Evolutionary conservation across 805 yeast species (phyloP), one percentile per base, ranked within the genome.

Genomic region (Lachancea thermotolerans): DNA sequence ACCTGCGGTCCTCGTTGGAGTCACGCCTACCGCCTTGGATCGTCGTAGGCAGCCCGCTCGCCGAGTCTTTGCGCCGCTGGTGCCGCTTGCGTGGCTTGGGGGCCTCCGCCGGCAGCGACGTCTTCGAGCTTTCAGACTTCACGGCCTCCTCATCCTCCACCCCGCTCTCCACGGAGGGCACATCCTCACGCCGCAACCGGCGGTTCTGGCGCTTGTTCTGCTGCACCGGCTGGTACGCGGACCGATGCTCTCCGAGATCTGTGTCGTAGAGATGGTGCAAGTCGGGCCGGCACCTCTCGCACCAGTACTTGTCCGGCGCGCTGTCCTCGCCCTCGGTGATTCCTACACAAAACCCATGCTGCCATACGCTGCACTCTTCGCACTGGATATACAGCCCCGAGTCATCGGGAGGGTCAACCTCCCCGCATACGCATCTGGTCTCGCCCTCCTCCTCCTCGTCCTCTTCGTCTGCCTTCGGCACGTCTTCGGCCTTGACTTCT

Each of bases 291-390:
- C 99, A 91, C 52, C 68, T 66, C 62, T 91, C 99, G 71, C 99
- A 91, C 86, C 90, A 88, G 65, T 93, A 91, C 64, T 86, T 86
- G 46, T 91, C 97, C 3, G 97, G 96, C 1, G 88, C 86, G 41
- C 78, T 82, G 11, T 77, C 79, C 49, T 81, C 87, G 6, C 59
- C 65, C 41, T 78, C 79, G 44, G 72, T 72, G 47, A 91, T 79
- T 1, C 96, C 95, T 32, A 91, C 96, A 70, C 99, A 91, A 66
- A 73, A 87, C 1, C 97, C 98, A 63, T 91, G 99, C 65, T 91
- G 99, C 99, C 99, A 91, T 7, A 84, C 96, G 15, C 86, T 80
- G 68, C 99, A 91, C 50, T 76, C 74, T 58, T 93, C 99, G 72
- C 95, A 85, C 58, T 85, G 93, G 53, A 85, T 85, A 59, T 77